Percentiles rank a stretch among this genome's conserved stretches.
phyloP scores from a whole-genome alignment of 495 filamentous ascomycete genomes.

The Pseudomonodictys pantanalensis region DNA sequence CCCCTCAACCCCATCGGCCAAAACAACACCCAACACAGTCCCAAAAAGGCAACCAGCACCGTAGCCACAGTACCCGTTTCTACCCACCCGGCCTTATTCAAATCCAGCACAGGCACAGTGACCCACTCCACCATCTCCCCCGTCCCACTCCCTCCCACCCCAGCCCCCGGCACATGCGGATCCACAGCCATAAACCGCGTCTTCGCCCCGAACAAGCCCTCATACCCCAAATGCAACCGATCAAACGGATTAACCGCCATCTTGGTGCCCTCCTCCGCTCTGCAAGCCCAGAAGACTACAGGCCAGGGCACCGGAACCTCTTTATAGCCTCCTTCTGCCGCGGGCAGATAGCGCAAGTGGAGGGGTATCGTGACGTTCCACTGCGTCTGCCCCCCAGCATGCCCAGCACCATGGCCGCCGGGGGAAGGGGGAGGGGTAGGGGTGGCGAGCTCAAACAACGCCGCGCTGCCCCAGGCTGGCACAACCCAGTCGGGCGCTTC shows the following conservation, averaged over 20 bases:
- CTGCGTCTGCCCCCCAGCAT: background rate
- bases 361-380: constrained; percentile 81
- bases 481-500: constrained; percentile 86
- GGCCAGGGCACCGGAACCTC: constrained; percentile 64
- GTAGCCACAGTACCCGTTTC: constrained; percentile 67
- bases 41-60: constrained; percentile 69
- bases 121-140: constrained; percentile 57
- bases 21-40: constrained; percentile 62
- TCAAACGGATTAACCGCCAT: constrained; percentile 86
- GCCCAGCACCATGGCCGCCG: background rate
- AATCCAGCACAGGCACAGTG: constrained; percentile 72
- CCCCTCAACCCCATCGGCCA: background rate
- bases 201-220: constrained; percentile 71
- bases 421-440: constrained; percentile 42
- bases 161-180: constrained; percentile 69
- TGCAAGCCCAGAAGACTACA: constrained; percentile 90
- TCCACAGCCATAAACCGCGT: constrained; percentile 94
- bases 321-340: constrained; percentile 50
- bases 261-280: constrained; percentile 65
- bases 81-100: constrained; percentile 57
- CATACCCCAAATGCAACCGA: constrained; percentile 76
- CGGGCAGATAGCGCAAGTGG: constrained; percentile 78
- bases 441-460: constrained; percentile 74
- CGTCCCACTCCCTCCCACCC: constrained; percentile 41
- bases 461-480: constrained; percentile 71